Base-by-base conservation (phyloP, 108 stramenopile genomes). In the Skeletonema grethae region DNA sequence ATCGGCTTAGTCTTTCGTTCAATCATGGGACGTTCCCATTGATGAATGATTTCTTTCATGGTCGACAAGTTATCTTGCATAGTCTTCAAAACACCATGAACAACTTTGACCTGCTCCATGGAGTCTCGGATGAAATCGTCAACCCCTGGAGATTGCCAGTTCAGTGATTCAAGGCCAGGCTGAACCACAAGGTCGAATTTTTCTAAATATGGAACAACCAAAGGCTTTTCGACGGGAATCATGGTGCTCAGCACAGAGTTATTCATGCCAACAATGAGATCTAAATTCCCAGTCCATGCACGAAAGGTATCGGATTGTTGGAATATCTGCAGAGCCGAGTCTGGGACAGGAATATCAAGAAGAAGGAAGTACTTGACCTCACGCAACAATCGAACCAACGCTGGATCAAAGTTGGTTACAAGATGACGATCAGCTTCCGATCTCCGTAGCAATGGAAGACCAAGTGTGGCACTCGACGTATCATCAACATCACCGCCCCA, bases 311-410 rank as follows among this genome's bases (percentile, higher is more conserved):
- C 92, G 4, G 90, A 87, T 56, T 86, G 86, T 56, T 86, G 76
- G 72, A 92, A 95, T 61, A 96, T 90, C 50, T 82, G 80, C 35
- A 95, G 69, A 8, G 94, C 95, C 12, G 80, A 76, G 9, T 91
- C 88, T 6, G 95, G 95, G 9, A 96, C 95, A 20, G 70, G 65
- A 29, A 95, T 79, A 38, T 81, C 87, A 7, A 95, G 77, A 3
- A 92, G 83, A 38, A 93, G 72, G 59, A 96, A 95, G 75, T 96
- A 96, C 58, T 96, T 96, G 32, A 92, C 92, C 74, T 96, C 95
- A 20, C 95, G 88, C 45, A 96, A 75, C 0, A 96, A 90, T 9
- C 90, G 75, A 12, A 94, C 90, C 39, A 96, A 82, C 1, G 90
- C 91, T 7, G 95, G 90, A 73, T 96, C 95, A 59, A 96, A 96